These are phyloP conservation scores for Przewalskia tangutica DNA, from an alignment of 257 asterid species.

Conservation along the genomic window DNA sequence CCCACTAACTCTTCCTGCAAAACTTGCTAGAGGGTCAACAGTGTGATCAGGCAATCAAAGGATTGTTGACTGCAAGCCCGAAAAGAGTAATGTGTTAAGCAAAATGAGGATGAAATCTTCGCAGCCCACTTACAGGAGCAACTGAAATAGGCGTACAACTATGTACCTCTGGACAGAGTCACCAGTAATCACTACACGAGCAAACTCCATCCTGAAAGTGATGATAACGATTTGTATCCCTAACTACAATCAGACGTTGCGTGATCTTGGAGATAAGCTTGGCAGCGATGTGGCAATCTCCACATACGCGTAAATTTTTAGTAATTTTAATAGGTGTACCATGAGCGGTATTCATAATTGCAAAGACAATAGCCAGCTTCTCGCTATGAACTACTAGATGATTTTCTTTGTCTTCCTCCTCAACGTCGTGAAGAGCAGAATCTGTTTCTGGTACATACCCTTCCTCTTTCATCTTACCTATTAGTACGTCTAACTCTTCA, in stretches of 20 bases:
- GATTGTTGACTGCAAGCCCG: neutral
- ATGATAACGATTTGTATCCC: slow-evolving; percentile 84
- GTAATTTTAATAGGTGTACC: slow-evolving; percentile 58
- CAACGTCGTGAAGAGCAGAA: slow-evolving; percentile 73
- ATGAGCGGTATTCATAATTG: slow-evolving; percentile 47
- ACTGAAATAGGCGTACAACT: neutral
- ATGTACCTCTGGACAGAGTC: slow-evolving; percentile 11
- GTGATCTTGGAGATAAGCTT: slow-evolving; percentile 69
- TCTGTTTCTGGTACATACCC: slow-evolving; percentile 76
- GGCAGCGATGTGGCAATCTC: slow-evolving; percentile 76
- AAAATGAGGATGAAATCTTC: neutral
- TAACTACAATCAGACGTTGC: slow-evolving; percentile 47
- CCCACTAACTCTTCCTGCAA: neutral
- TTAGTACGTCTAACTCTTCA: slow-evolving; percentile 48
- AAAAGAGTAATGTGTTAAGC: neutral
- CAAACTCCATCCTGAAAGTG: slow-evolving; percentile 70
- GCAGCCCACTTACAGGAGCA: neutral
- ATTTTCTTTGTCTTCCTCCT: slow-evolving; percentile 91
- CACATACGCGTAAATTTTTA: slow-evolving; percentile 77
- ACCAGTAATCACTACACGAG: slow-evolving; percentile 92
- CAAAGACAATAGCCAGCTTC: slow-evolving; percentile 80
- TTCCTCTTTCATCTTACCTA: slow-evolving; percentile 66
- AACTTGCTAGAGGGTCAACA: neutral
- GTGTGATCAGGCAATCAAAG: neutral
- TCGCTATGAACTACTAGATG: slow-evolving; percentile 79